Base-by-base conservation (phyloP, 352 stramenopile species). In the Pythium apleroticum region DNA sequence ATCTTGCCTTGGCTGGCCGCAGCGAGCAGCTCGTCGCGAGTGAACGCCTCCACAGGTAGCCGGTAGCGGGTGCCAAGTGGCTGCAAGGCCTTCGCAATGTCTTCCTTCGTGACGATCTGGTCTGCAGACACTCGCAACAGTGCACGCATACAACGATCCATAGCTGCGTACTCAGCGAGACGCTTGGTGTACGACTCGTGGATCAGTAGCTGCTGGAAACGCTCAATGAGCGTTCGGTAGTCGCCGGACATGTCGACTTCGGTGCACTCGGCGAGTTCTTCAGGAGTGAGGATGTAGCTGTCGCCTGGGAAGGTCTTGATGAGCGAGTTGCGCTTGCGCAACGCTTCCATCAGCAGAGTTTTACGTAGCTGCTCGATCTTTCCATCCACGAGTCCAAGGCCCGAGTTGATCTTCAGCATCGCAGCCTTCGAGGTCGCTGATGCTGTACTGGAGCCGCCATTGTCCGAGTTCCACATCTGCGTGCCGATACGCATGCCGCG, bases 301-400 rank as follows among this genome's bases (percentile, higher is more conserved):
- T 86, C 71, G 17, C 73, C 75, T 0, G 81, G 73, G 48, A 90
- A 91, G 6, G 77, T 87, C 24, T 82, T 85, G 33, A 86, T 67
- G 4, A 90, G 63, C n/a, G 84, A 92, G 60, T 89, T 89, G 52
- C 81, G 78, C 56, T 90, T 90, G 0, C 75, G 79, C 24, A 92
- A 57, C 5, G 84, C 79, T 53, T 92, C 84, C 37, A 89, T 71
- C 4, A 92, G 69, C 19, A 92, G 55, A 20, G 69, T 69, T 49
- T 89, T 89, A 25, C 81, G 77, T 4, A 92, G 63, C 11, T 81
- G 56, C 65, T 92, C 84, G 15, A 90, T 70, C 60, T 89, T 81
- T 4, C 75, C 78, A 59, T 92, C 84, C 7, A 90, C 68, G 33
- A 92, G 78, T 0, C 81, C 84, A 22, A 92, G 70, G 0, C 72